Percentiles rank a stretch among this genome's conserved stretches.
phyloP scores from a whole-genome alignment of 129 eudicot species.

The Silybum marianum region DNA sequence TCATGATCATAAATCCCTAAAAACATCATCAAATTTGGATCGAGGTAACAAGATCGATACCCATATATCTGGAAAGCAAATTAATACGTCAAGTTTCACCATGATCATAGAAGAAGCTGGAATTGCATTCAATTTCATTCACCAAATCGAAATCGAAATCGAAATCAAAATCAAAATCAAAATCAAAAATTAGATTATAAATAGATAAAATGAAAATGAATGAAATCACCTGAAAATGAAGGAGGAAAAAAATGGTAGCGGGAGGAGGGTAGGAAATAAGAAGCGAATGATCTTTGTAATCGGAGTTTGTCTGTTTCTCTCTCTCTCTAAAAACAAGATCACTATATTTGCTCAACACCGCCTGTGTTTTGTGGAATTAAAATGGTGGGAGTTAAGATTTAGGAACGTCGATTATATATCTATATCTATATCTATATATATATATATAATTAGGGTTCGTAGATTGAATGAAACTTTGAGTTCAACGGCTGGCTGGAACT shows the following conservation, averaged over 20 bases:
- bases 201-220: background rate
- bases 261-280: slow-evolving; percentile 33
- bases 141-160: background rate
- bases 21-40: background rate
- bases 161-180: background rate
- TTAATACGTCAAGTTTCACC: slow-evolving; percentile 23
- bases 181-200: background rate
- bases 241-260: slow-evolving; percentile 34
- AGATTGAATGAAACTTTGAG: slow-evolving; percentile 9
- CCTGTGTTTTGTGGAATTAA: slow-evolving; percentile 4
- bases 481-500: slow-evolving; percentile 19
- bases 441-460: background rate
- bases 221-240: slow-evolving; percentile 34
- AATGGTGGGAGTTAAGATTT: background rate
- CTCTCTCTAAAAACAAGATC: slow-evolving; percentile 25
- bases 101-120: background rate
- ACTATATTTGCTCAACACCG: slow-evolving; percentile 26
- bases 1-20: background rate
- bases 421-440: background rate
- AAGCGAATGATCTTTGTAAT: slow-evolving; percentile 38
- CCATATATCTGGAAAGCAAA: slow-evolving; percentile 24
- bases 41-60: slow-evolving; percentile 8
- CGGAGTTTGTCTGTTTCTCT: too few relatives aligned
- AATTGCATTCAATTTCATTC: background rate
- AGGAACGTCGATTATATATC: slow-evolving; percentile 17